Evolutionary conservation across 306 rosid species (phyloP).

Genomic region (Quercus alba): DNA sequence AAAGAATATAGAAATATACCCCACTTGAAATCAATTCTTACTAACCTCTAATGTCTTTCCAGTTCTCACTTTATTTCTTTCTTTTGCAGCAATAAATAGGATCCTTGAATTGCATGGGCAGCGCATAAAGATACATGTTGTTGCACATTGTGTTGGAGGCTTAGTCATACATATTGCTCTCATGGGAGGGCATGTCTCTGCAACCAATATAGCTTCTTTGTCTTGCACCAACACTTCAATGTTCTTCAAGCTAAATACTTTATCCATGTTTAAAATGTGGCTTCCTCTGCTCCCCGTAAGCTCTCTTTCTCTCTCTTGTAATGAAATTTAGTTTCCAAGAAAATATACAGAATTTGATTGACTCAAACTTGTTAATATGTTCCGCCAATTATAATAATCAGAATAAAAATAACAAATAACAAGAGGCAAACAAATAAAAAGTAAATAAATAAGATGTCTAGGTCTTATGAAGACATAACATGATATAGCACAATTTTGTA

Average conservation of each 20-base stretch:
- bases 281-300: slow-evolving; percentile 31
- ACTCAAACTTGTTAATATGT: neutral
- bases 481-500: neutral
- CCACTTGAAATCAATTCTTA: neutral
- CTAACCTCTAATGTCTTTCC: neutral
- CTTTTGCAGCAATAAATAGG: slow-evolving; percentile 25
- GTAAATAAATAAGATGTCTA: neutral
- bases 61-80: neutral
- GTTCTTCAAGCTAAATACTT: slow-evolving; percentile 31
- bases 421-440: neutral
- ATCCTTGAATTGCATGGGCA: slow-evolving; percentile 27
- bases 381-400: neutral
- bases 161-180: slow-evolving; percentile 32
- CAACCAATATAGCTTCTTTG: slow-evolving; percentile 26
- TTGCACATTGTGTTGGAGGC: slow-evolving; percentile 42
- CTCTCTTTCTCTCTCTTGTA: neutral
- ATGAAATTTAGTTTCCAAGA: neutral
- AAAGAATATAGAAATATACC: neutral
- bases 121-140: slow-evolving; percentile 21
- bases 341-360: neutral
- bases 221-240: slow-evolving; percentile 41
- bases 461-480: too few species aligned
- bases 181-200: slow-evolving; percentile 36
- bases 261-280: slow-evolving; percentile 32
- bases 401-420: neutral